Evolutionary conservation across 169 alveolate species (phyloP).

Genomic region (Eimeria praecox): DNA sequence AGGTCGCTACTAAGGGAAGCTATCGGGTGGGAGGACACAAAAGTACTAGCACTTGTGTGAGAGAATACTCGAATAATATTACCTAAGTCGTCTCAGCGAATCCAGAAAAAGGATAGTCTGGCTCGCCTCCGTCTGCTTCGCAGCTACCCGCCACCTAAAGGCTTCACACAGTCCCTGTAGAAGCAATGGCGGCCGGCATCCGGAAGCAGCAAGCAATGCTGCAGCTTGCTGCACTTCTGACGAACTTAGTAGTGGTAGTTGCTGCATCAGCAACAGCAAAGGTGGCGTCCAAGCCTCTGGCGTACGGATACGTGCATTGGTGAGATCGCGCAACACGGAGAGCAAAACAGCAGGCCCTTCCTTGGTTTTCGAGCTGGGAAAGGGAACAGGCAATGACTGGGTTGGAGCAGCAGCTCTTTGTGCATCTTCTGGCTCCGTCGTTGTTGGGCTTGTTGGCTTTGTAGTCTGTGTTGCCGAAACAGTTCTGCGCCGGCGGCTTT

Average conservation of each 20-base stretch:
- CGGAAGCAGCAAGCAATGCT: slow-evolving; percentile 58
- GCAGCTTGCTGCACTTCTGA: slow-evolving; percentile 38
- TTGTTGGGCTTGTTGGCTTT: neutral
- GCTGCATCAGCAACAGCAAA: slow-evolving; percentile 39
- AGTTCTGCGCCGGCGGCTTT: neutral
- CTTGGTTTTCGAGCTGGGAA: slow-evolving; percentile 14
- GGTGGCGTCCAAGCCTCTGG: slow-evolving; percentile 69
- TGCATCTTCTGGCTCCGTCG: neutral
- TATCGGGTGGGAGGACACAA: neutral
- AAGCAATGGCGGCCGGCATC: slow-evolving; percentile 64
- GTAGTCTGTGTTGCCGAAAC: neutral
- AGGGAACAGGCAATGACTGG: neutral
- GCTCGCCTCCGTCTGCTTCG: slow-evolving; percentile 45
- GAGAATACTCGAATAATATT: neutral
- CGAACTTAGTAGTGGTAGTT: slow-evolving; percentile 46
- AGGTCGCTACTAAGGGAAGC: too few species aligned
- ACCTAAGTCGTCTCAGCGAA: slow-evolving; percentile 51
- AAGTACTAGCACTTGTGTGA: neutral
- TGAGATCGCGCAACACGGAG: slow-evolving; percentile 39
- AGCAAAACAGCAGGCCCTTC: slow-evolving; percentile 54
- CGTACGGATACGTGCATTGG: slow-evolving; percentile 42
- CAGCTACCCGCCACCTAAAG: slow-evolving; percentile 55
- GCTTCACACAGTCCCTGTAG: slow-evolving; percentile 70
- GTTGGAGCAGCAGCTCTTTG: neutral
- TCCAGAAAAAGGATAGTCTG: slow-evolving; percentile 40